Evolutionary conservation across 2,329 filamentous ascomycete genomes (phyloP).

Genomic region (Neonectria ditissima): DNA sequence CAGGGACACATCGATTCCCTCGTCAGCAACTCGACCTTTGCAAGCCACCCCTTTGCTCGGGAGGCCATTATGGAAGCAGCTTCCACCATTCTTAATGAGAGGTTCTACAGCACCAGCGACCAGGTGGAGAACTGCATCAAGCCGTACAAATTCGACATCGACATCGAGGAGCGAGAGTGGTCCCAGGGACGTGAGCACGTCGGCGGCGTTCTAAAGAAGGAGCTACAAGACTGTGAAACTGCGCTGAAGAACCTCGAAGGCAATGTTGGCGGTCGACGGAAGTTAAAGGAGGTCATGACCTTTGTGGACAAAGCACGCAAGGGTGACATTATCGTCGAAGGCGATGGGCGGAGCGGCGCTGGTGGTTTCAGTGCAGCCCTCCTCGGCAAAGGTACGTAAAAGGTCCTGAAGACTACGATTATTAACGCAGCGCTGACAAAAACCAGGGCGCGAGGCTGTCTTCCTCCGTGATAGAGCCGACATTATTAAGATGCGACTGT

Average conservation of each 20-base stretch:
- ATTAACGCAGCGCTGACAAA: constrained; percentile 43
- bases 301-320: constrained; percentile 93
- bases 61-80: constrained; percentile 94
- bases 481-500: constrained; percentile 88
- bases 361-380: constrained; percentile 93
- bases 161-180: constrained; percentile 94
- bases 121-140: constrained; percentile 99
- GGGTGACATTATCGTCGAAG: constrained; percentile 86
- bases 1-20: constrained; percentile 86
- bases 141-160: constrained; percentile 97
- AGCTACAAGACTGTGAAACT: constrained; percentile 84
- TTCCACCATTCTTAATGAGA: constrained; percentile 88
- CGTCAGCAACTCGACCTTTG: constrained; percentile 84
- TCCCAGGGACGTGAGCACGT: constrained; percentile 85
- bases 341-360: constrained; percentile 84
- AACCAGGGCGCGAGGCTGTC: constrained; percentile 84
- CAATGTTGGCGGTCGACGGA: constrained; percentile 82
- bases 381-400: constrained; percentile 77
- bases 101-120: constrained; percentile 96
- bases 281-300: constrained; percentile 86
- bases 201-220: constrained; percentile 82
- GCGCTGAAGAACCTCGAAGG: constrained; percentile 82
- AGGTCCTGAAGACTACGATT: not conserved
- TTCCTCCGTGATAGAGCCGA: constrained; percentile 94
- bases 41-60: constrained; percentile 89